Evolutionary conservation across 805 yeast genomes (phyloP), one percentile per base, ranked within the genome.

Genomic region (Lipomyces kockii): DNA sequence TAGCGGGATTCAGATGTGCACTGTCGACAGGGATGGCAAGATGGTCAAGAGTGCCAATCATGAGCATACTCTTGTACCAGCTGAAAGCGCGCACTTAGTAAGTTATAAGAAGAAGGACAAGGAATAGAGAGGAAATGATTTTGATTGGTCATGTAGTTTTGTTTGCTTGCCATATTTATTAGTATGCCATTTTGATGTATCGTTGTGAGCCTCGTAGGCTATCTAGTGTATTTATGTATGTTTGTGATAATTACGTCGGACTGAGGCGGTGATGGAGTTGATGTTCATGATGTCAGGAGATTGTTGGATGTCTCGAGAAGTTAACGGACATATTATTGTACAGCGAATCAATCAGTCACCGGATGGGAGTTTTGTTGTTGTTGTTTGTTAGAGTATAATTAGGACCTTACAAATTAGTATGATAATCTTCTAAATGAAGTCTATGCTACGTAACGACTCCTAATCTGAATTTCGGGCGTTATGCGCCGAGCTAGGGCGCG

Each of bases 1-100:
- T 66, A 70, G 79, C 51, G 73, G 80, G 2, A 88, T 93, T 17
- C 82, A 85, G 35, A 78, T 76, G 69, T 92, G 97, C 77, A 72
- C 76, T 4, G 72, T 71, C 61, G 71, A 39, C 65, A 73, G 57
- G 60, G 62, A 64, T 17, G 78, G 79, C 20, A 61, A 67, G 37
- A 52, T 73, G 9, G 55, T 75, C 29, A 66, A 66, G 58, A 66
- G 75, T 22, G 67, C 69, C 22, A 72, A 73, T 51, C 81, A 78
- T 63, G 74, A 71, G 52, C 81, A 78, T 63, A 78, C 80, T 6
- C 73, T 79, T 51, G 80, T 79, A 34, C 76, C 76, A 9, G 75
- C 74, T 2, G 80, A 77, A 56, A 72, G 76, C 51, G 80, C 79
- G 56, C 78, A 75, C 57, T 64, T 77, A 61, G 80, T 76, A 59